phyloP scores from a whole-genome alignment of 2,329 filamentous ascomycete genomes.

The Beauveria scarabaeidicola region DNA sequence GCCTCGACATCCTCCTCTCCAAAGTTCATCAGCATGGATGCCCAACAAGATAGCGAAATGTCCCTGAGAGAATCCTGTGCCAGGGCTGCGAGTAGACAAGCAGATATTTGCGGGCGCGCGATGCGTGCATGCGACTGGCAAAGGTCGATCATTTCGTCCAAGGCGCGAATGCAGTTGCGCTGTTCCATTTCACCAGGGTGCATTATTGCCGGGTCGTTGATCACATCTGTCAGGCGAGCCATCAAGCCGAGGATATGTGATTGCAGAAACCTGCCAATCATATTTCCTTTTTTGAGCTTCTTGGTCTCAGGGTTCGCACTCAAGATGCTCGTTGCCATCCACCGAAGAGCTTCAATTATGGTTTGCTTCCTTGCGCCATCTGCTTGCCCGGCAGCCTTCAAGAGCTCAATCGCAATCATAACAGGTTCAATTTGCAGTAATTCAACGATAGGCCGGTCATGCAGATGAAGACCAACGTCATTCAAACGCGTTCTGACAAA shows the following conservation, averaged over 20 bases:
- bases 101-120: slow-evolving; percentile 86
- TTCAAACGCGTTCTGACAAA: slow-evolving; percentile 61
- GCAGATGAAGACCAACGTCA: slow-evolving; percentile 62
- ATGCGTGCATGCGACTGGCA: slow-evolving; percentile 65
- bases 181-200: slow-evolving; percentile 58
- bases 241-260: slow-evolving; percentile 81
- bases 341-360: slow-evolving; percentile 37
- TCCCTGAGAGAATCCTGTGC: slow-evolving; percentile 66
- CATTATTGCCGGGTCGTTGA: slow-evolving; percentile 57
- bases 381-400: slow-evolving; percentile 69
- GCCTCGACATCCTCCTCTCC: slow-evolving; percentile 70
- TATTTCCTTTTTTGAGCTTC: slow-evolving; percentile 43
- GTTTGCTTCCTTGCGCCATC: slow-evolving; percentile 45
- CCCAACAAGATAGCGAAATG: slow-evolving; percentile 77
- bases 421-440: slow-evolving; percentile 70
- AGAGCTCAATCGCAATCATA: slow-evolving; percentile 66
- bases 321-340: slow-evolving; percentile 36
- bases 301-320: slow-evolving; percentile 32
- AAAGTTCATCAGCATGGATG: slow-evolving; percentile 64
- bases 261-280: slow-evolving; percentile 69
- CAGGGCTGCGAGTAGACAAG: slow-evolving; percentile 82
- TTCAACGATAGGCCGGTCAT: slow-evolving; percentile 54
- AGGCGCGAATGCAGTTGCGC: slow-evolving; percentile 66
- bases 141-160: slow-evolving; percentile 79
- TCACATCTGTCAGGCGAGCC: slow-evolving; percentile 66